Base-by-base conservation (phyloP, 306 rosid genomes). In the Prunus kanzakura region DNA sequence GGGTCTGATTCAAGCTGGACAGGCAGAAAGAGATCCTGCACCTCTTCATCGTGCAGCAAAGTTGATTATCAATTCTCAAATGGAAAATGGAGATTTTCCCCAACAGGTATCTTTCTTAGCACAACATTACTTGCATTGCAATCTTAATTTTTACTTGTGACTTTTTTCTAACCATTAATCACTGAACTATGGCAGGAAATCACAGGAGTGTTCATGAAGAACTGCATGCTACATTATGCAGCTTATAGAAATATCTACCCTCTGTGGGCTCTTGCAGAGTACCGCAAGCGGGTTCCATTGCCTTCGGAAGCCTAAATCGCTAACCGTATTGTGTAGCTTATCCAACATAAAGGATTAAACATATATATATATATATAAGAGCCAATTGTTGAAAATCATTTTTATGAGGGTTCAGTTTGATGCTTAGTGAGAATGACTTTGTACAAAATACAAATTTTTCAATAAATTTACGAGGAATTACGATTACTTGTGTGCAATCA, bases 71-170 rank as follows among this genome's bases (percentile, higher is more conserved):
- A 91, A 89, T 76, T 86, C 89, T 27, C 93, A 91, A 7, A 20
- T 84, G 29, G 88, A 86, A 78, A 73, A 87, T 27, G 93, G 96
- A 0, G 92, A 87, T 81, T 91, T 91, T 84, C 96, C 93, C 2
- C 93, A 91, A 38, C 89, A 89, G 85, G 89, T 87, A 71, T 38
- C n/a, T 58, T 14, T 47, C 35, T 73, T 46, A 25, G 43, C 12
- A 41, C 8, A 66, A 41, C 55, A 22, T 10, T 12, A 20, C 11
- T 20, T 67, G 57, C 72, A 46, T 11, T 11, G 45, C 29, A 38
- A 38, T 38, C 43, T 38, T 38, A 38, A 38, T 12, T 47, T 47
- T 13, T 47, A 12, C 52, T 47, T 47, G 52, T 13, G 11, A 11
- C 12, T 47, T 11, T 11, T 38, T 11, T 38, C 10, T n/a, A 38